phyloP scores from a whole-genome alignment of 345 rosid genomes.

The Excoecaria agallocha region DNA sequence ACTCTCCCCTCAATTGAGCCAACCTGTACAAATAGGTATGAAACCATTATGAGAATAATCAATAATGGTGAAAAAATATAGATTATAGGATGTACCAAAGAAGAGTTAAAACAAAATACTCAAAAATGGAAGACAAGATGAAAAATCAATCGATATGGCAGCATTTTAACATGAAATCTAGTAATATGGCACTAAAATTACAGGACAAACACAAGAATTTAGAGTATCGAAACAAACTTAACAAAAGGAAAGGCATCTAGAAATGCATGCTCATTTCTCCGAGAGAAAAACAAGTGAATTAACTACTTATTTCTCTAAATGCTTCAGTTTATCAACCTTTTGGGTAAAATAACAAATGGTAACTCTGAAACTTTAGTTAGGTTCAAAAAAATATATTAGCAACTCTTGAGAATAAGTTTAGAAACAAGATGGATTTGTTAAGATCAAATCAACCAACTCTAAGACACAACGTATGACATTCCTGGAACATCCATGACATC shows the following conservation, averaged over 20 bases:
- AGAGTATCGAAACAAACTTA: not conserved
- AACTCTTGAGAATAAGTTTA: not conserved
- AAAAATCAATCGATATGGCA: not conserved
- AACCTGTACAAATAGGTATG: constrained; percentile 43
- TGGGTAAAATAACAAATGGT: not conserved
- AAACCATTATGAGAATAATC: not conserved
- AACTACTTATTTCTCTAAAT: not conserved
- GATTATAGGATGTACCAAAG: not conserved
- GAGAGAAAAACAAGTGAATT: not conserved
- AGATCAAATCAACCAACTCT: not conserved
- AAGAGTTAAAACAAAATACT: not conserved
- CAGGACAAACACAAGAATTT: not conserved
- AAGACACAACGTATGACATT: not conserved
- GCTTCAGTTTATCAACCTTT: not conserved
- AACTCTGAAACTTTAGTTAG: not conserved
- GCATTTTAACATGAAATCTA: not conserved
- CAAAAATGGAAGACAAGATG: not conserved
- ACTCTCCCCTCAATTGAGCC: constrained; percentile 99
- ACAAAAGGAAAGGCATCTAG: not conserved
- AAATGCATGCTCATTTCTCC: not conserved
- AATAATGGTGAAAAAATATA: not conserved
- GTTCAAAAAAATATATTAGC: not conserved
- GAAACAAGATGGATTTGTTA: not conserved
- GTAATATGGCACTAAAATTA: not conserved
- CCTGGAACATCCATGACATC: not conserved